phyloP scores from a whole-genome alignment of 1,284 basidiomycete species.

The Volvariella surrecta region DNA sequence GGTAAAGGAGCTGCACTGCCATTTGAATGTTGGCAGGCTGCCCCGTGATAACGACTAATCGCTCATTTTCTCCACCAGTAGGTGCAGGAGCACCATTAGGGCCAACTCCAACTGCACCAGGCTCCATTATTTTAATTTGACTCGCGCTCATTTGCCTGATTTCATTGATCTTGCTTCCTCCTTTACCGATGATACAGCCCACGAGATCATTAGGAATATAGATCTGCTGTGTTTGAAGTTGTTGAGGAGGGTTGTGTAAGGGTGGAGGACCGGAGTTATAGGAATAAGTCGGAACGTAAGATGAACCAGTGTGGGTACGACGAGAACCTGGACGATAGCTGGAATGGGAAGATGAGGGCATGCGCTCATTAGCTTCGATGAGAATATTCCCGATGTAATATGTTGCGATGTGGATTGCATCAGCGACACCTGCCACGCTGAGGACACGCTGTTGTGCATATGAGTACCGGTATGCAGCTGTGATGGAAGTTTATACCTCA shows the following conservation, averaged over 20 bases:
- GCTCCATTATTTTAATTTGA: slow-evolving; percentile 99
- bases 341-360: slow-evolving; percentile 57
- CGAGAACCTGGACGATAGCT: slow-evolving; percentile 49
- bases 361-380: slow-evolving; percentile 89
- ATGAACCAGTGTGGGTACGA: slow-evolving; percentile 49
- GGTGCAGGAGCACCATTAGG: slow-evolving; percentile 58
- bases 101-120: slow-evolving; percentile 68
- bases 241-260: slow-evolving; percentile 37
- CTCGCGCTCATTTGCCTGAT: slow-evolving; percentile 91
- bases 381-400: slow-evolving; percentile 98
- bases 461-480: too few species aligned
- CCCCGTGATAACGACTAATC: slow-evolving; percentile 92
- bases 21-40: slow-evolving; percentile 92
- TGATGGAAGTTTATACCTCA: slow-evolving; percentile 55
- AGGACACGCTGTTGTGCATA: slow-evolving; percentile 72
- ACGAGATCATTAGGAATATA: slow-evolving; percentile 98
- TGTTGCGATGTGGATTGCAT: slow-evolving; percentile 98
- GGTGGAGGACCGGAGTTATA: slow-evolving; percentile 28
- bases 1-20: slow-evolving; percentile 91
- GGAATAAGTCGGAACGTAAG: slow-evolving; percentile 62
- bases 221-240: slow-evolving; percentile 94
- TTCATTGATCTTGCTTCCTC: slow-evolving; percentile 98
- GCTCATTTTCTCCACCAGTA: slow-evolving; percentile 72
- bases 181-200: slow-evolving; percentile 98
- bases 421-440: slow-evolving; percentile 97